A percentile compares a stretch with the other conserved stretches of the same genome.
Conservation (phyloP, 495 filamentous ascomycete genomes). For the Parmelia sp. region DNA sequence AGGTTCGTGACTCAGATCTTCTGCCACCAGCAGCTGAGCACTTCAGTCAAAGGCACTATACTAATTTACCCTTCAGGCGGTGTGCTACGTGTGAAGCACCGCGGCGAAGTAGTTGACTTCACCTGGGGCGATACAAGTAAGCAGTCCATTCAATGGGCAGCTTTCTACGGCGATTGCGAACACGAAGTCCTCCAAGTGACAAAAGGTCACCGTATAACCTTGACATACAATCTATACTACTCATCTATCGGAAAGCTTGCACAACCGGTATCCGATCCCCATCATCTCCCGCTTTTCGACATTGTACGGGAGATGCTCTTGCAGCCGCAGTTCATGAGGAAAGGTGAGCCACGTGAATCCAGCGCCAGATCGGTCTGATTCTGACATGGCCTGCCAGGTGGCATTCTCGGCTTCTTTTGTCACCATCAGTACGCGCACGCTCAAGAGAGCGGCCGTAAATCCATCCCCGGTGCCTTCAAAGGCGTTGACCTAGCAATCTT, state of each 20-base stretch:
- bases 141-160: slow-evolving; percentile 47
- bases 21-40: too few species aligned
- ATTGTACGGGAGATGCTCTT: background rate
- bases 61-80: background rate
- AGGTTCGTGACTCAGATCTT: too few species aligned
- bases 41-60: too few species aligned
- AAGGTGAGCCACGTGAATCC: background rate
- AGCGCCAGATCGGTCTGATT: background rate
- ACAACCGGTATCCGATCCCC: background rate
- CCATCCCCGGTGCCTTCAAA: slow-evolving; percentile 26
- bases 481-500: slow-evolving; percentile 27
- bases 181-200: slow-evolving; percentile 51
- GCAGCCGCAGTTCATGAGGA: background rate
- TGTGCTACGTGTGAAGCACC: background rate
- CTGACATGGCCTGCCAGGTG: slow-evolving; percentile 1
- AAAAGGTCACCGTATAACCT: slow-evolving; percentile 46
- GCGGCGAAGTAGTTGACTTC: background rate
- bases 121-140: slow-evolving; percentile 25
- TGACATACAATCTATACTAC: slow-evolving; percentile 24
- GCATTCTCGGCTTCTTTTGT: slow-evolving; percentile 34
- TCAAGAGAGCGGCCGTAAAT: slow-evolving; percentile 5
- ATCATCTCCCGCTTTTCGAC: background rate
- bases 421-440: slow-evolving; percentile 35
- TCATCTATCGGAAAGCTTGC: background rate
- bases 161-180: slow-evolving; percentile 57